Evolutionary conservation across 2,329 filamentous ascomycete species (phyloP).

Genomic region (Endoconidiophora laricicola): DNA sequence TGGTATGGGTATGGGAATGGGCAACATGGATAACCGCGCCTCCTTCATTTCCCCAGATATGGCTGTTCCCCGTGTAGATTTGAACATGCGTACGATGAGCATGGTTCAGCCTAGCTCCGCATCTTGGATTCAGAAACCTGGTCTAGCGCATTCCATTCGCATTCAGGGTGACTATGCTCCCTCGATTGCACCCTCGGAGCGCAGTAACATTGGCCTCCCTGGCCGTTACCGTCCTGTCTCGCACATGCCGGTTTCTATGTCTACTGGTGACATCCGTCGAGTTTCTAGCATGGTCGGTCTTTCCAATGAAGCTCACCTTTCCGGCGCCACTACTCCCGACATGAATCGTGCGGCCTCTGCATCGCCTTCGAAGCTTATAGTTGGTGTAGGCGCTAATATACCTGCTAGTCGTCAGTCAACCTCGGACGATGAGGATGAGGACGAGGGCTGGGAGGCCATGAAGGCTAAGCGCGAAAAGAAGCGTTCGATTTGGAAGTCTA

Average conservation of each 20-base stretch:
- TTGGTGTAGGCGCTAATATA: constrained; percentile 17
- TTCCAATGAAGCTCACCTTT: constrained; percentile 15
- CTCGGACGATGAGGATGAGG: constrained; percentile 43
- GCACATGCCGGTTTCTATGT: constrained; percentile 30
- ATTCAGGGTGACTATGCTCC: constrained; percentile 52
- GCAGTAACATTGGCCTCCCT: constrained; percentile 82
- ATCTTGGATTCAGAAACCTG: constrained; percentile 34
- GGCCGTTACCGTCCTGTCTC: constrained; percentile 84
- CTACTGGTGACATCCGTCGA: constrained; percentile 11
- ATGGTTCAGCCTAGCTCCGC: constrained; percentile 57
- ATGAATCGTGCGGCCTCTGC: constrained; percentile 19
- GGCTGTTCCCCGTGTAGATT: constrained; percentile 26
- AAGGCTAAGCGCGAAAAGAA: constrained; percentile 53
- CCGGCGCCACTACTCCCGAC: constrained; percentile 23
- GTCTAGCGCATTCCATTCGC: constrained; percentile 34
- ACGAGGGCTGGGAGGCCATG: constrained; percentile 55
- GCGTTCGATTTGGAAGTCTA: constrained; percentile 46
- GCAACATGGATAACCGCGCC: constrained; percentile 27
- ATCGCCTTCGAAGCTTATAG: constrained; percentile 15
- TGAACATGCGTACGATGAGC: constrained; percentile 55
- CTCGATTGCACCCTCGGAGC: constrained; percentile 88
- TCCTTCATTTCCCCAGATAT: constrained; percentile 33
- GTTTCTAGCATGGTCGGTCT: constrained; percentile 7
- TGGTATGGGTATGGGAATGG: constrained; percentile 15
- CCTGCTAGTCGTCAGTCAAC: too few species aligned